A percentile compares a stretch with the other conserved stretches of the same genome.
phyloP scores from a whole-genome alignment of 1,284 basidiomycete genomes.

The Amylostereum areolatum region DNA sequence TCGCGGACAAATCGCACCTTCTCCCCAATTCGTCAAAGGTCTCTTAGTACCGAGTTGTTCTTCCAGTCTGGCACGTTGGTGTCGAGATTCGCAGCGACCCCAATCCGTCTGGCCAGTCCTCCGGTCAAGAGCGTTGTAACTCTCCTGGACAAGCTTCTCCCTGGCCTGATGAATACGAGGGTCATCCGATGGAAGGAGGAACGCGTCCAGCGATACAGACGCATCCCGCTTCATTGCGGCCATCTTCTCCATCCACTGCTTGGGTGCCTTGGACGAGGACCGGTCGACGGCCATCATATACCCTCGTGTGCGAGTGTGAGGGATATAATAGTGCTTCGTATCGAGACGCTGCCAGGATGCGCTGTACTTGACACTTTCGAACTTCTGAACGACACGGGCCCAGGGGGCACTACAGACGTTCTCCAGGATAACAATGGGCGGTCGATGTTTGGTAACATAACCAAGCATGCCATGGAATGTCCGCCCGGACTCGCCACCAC shows the following conservation, averaged over 20 bases:
- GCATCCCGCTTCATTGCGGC: constrained; percentile 74
- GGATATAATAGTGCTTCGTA: constrained; percentile 92
- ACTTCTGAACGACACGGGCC: constrained; percentile 71
- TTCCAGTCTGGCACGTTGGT: constrained; percentile 83
- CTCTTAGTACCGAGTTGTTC: constrained; percentile 80
- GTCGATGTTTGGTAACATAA: constrained; percentile 85
- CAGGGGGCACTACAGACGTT: constrained; percentile 94
- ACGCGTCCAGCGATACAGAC: constrained; percentile 86
- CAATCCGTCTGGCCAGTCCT: constrained; percentile 79
- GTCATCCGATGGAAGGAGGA: constrained; percentile 87
- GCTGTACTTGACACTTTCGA: constrained; percentile 73
- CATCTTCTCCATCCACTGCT: constrained; percentile 69
- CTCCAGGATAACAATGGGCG: constrained; percentile 88
- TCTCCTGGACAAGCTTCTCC: constrained; percentile 73
- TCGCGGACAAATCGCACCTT: constrained; percentile 44
- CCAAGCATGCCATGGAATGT: constrained; percentile 91
- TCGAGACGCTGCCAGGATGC: constrained; percentile 74
- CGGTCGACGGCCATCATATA: constrained; percentile 80
- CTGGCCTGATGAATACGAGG: constrained; percentile 86
- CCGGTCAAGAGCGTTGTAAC: constrained; percentile 52
- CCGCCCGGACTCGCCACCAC: constrained; percentile 84
- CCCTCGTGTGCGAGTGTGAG: constrained; percentile 87
- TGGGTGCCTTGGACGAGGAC: constrained; percentile 51
- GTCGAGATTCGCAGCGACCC: constrained; percentile 88
- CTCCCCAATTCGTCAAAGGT: constrained; percentile 90